Base-by-base conservation (phyloP, 768 basidiomycete genomes). In the Rickenella mellea region DNA sequence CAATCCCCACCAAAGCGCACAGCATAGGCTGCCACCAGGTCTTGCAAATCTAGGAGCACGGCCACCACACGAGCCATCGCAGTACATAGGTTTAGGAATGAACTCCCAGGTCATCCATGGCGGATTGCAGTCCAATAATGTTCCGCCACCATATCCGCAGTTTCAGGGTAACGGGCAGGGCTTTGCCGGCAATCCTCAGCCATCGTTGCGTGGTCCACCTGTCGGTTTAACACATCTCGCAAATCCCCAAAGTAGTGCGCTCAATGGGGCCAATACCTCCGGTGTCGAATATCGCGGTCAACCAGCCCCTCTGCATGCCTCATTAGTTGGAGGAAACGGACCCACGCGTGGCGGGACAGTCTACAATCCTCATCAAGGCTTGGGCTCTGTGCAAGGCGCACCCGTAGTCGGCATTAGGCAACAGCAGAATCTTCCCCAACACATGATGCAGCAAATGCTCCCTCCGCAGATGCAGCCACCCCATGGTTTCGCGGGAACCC, bases 1-100 rank as follows among this genome's bases (percentile, higher is more conserved):
- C 39, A 73, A 64, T 48, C 56, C 70, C 19, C 54, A 74, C 30
- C 63, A 69, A 29, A 64, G 64, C 26, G 55, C 60, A 11, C 69
- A 70, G 43, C 81, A 82, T 53, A 74, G 83, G 31, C 62, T 89
- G 26, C 86, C 86, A 10, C 84, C 84, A 12, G 86, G 85, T 25
- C 65, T 89, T 28, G 85, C 86, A 10, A 87, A 87, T 52, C 71
- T 89, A 15, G 87, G 86, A 22, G 84, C 76, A 31, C 78, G 86
- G 6, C 85, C 84, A 19, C 85, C 85, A 2, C 84, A 86, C 49
- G 86, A 88, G 39, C 76, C 82, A 17, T 69, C 70, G 7, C 85
- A 83, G 50, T 80, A 79, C 51, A 49, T 70, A 27, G 63, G 57
- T 36, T 36, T 36, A 11, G 33, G 33, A 15, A 56, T 68, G 44